phyloP scores from a whole-genome alignment of 129 eudicot genomes.

The Pseudognaphalium luteoalbum region DNA sequence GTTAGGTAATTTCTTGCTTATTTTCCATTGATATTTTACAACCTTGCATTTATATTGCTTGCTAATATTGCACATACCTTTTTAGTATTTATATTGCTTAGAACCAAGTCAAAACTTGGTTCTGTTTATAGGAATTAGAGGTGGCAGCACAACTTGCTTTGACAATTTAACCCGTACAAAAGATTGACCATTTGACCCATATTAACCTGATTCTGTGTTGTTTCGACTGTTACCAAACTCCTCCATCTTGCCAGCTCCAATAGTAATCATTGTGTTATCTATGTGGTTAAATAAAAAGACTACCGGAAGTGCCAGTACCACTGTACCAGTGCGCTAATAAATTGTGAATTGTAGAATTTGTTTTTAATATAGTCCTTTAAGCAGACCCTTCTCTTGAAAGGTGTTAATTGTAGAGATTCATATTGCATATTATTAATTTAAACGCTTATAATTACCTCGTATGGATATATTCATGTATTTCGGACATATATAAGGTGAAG shows the following conservation, averaged over 20 bases:
- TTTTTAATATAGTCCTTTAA: background rate
- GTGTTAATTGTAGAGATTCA: background rate
- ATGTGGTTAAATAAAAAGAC: background rate
- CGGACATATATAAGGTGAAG: background rate
- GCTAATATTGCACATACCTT: background rate
- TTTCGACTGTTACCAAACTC: background rate
- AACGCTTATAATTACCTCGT: background rate
- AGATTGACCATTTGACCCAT: background rate
- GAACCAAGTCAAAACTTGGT: background rate
- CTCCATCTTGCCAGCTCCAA: background rate
- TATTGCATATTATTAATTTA: background rate
- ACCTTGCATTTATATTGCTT: background rate
- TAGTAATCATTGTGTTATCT: background rate
- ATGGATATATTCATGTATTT: background rate
- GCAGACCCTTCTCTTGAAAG: background rate
- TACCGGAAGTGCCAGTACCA: background rate
- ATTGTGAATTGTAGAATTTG: background rate
- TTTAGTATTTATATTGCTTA: background rate
- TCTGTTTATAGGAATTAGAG: background rate
- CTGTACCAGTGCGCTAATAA: background rate
- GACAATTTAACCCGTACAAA: background rate
- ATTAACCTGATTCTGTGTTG: background rate
- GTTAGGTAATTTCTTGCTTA: slow-evolving; percentile 35
- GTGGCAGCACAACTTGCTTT: background rate
- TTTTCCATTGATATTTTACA: background rate